A percentile compares a stretch with the other conserved stretches of the same genome.
Conservation (phyloP, 257 asterid species). For the Nicotiana noctiflora region DNA sequence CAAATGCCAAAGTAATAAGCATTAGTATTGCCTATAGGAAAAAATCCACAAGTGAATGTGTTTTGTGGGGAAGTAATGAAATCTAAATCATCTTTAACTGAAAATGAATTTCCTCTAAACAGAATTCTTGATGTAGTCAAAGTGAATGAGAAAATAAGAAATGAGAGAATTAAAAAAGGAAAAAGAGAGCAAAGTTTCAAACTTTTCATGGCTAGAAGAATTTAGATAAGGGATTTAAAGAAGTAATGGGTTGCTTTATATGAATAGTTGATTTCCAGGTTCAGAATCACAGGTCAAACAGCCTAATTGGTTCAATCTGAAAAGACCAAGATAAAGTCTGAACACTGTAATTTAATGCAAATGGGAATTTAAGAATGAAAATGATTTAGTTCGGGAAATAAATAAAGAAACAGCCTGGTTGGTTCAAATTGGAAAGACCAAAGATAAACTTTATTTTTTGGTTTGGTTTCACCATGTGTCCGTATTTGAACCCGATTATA, state of each 20-base stretch:
- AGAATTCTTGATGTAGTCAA: slow-evolving; percentile 23
- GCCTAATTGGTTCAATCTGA: background rate
- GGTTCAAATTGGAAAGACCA: background rate
- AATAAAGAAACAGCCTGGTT: background rate
- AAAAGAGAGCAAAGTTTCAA: background rate
- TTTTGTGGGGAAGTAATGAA: slow-evolving; percentile 42
- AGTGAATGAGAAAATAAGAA: slow-evolving; percentile 4
- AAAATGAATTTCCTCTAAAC: slow-evolving; percentile 34
- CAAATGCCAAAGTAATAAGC: slow-evolving; percentile 64
- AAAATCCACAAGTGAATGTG: slow-evolving; percentile 60
- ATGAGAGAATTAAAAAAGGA: background rate
- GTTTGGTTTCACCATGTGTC: no score
- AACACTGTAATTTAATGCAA: background rate
- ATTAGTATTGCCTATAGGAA: slow-evolving; percentile 31
- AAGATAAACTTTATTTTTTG: background rate
- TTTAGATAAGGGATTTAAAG: background rate
- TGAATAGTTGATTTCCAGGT: no score
- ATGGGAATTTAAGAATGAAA: background rate
- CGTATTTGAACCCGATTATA: no score
- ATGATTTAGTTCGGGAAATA: background rate
- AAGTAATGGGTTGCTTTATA: background rate
- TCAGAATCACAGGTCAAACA: background rate
- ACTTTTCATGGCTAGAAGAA: background rate
- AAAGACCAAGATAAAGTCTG: background rate
- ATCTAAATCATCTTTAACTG: slow-evolving; percentile 30